Base-by-base conservation (phyloP, 257 asterid species). In the Ilex asprella region DNA sequence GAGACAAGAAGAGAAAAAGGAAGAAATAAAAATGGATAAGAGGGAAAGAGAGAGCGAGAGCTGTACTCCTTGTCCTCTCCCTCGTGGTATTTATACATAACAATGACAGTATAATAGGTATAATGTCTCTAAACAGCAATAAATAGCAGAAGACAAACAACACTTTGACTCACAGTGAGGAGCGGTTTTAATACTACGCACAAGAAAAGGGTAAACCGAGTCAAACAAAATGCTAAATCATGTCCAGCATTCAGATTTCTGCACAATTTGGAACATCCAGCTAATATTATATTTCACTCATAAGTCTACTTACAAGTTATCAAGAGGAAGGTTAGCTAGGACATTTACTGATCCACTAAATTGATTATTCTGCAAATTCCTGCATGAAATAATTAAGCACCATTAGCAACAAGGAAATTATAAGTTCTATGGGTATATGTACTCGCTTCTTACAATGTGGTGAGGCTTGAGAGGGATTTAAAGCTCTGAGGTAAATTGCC, bases 331-430 rank as follows among this genome's bases (percentile, higher is more conserved):
- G 69, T 75, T 60, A 4, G 82, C 76, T 35, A 85, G 86, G 68
- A 74, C 83, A 64, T 82, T 68, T 58, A 85, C 74, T 29, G 82
- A 61, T 16, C 93, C 93, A 4, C 79, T 79, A 59, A 84, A 75
- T 64, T 79, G 82, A 72, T 82, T 84, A 53, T 82, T 78, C 76
- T 84, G 83, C 68, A 84, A 75, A 66, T 74, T 64, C 79, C 92
- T 84, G 70, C 54, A 57, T 43, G 55, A 51, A 32, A 61, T 60
- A 64, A 64, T 55, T 67, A 72, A 67, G 30, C 47, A 58, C 62
- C 55, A 13, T 70, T 31, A 79, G 68, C 46, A 31, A 58, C 64
- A 65, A 27, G 14, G 32, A 64, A 55, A 50, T 58, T 29, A n/a
- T 31, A 47, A 63, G 58, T 66, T 7, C 11, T 13, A 58, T 30